phyloP scores from a whole-genome alignment of 2,329 filamentous ascomycete genomes.

The Cercospora zeae-maydis region DNA sequence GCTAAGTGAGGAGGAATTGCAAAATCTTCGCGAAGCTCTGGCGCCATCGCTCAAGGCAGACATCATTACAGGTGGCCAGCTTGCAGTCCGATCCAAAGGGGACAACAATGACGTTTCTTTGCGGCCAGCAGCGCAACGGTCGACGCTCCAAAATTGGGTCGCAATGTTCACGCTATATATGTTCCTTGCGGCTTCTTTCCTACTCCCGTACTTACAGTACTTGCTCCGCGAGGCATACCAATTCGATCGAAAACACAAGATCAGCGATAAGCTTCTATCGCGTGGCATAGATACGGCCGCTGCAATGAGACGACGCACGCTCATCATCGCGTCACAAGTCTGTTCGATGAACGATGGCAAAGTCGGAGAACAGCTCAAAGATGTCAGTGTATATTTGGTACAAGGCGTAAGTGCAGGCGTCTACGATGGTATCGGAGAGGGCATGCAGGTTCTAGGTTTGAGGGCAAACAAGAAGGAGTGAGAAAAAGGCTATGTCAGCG shows the following conservation, averaged over 20 bases:
- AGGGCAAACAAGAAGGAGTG: constrained; percentile 13
- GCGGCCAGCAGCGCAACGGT: constrained; percentile 6
- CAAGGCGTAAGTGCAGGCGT: constrained; percentile 64
- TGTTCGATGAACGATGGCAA: constrained; percentile 62
- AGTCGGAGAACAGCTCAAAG: constrained; percentile 57
- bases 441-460: constrained; percentile 47
- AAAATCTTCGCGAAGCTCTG: constrained; percentile 52
- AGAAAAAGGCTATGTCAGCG: background rate
- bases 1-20: constrained; percentile 54
- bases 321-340: constrained; percentile 54
- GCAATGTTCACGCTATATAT: constrained; percentile 24
- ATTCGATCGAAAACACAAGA: constrained; percentile 64
- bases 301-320: constrained; percentile 50
- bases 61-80: constrained; percentile 8
- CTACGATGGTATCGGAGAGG: constrained; percentile 60
- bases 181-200: constrained; percentile 58
- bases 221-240: constrained; percentile 54
- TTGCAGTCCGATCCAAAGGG: constrained; percentile 17
- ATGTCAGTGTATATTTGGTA: constrained; percentile 58
- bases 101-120: background rate
- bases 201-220: constrained; percentile 59
- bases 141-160: constrained; percentile 26
- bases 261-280: constrained; percentile 57
- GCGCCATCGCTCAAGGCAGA: constrained; percentile 35
- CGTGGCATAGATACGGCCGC: constrained; percentile 53